Base-by-base conservation (phyloP, 331 rosid species). In the Erythrophleum ivorense region DNA sequence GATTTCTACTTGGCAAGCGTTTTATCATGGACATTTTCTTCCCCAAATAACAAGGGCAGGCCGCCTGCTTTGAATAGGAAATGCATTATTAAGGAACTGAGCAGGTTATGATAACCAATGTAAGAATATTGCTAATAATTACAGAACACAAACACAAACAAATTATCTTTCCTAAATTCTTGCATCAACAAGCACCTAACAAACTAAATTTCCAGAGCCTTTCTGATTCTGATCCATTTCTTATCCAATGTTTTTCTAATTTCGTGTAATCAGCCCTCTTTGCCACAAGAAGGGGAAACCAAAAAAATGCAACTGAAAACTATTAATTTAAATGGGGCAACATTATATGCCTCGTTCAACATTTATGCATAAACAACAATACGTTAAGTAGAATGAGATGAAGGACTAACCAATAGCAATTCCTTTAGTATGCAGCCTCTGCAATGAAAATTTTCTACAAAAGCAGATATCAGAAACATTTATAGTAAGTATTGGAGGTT, bases 1-100 rank as follows among this genome's bases (percentile, higher is more conserved):
- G 77, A 78, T 83, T 91, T 87, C 92, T 88, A 81, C 91, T 87
- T 15, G 93, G 87, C 1, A 79, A 40, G 68, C 89, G 87, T 86
- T 81, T 92, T 82, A 88, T 80, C 97, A 94, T 94, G 92, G 36
- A 84, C 85, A 77, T 75, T 75, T 79, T 73, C 80, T 87, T 84
- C 84, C 74, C 81, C 81, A 72, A 74, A 45, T 41, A 46, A 41
- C 73, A 78, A 69, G 58, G 73, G 21, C 69, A 62, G 64, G 67
- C 19, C 52, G 80, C 81, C 86, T 84, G 83, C 85, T 77, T 60
- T 62, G 3, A 50, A 80, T 62, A 10, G n/a, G 46, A 80, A 73
- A 82, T 18, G 48, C 53, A 40, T 53, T 31, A 60, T 62, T 79
- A 84, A 82, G 71, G 15, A 81, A 79, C 78, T 15, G 15, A 18